Conservation (phyloP, 2,329 filamentous ascomycete species). For the Aspergillus costaricaensis region DNA sequence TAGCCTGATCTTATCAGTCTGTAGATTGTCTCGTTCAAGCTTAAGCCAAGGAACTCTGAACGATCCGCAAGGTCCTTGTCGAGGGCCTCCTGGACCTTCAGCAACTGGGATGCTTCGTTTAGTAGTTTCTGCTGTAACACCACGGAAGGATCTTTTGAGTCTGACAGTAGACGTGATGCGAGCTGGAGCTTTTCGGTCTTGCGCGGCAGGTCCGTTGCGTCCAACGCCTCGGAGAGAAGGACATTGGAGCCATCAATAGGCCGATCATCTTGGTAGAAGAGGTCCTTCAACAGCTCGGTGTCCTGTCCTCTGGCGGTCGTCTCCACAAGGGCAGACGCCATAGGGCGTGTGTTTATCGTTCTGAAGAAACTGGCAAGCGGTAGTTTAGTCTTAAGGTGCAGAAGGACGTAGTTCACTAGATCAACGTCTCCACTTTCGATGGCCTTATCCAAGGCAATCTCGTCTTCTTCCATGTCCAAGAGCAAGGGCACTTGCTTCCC, state of each 20-base stretch:
- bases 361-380: constrained; percentile 91
- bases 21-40: constrained; percentile 89
- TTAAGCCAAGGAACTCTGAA: constrained; percentile 72
- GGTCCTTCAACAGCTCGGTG: constrained; percentile 80
- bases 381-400: constrained; percentile 86
- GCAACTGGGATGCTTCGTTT: constrained; percentile 75
- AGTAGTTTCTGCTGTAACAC: constrained; percentile 71
- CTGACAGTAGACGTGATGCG: constrained; percentile 77
- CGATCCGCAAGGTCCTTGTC: constrained; percentile 74
- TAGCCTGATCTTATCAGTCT: constrained; percentile 82
- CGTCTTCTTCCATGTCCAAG: constrained; percentile 92
- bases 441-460: constrained; percentile 91
- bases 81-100: constrained; percentile 83
- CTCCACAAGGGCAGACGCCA: constrained; percentile 88
- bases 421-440: constrained; percentile 95
- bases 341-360: constrained; percentile 79
- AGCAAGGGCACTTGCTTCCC: constrained; percentile 95
- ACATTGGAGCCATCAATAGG: constrained; percentile 85
- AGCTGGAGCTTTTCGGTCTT: constrained; percentile 85
- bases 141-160: constrained; percentile 72
- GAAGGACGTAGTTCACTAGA: constrained; percentile 82
- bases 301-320: constrained; percentile 79
- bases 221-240: constrained; percentile 79
- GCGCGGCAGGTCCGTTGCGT: constrained; percentile 68
- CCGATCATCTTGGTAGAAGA: constrained; percentile 97